Evolutionary conservation across 176 grass and related monocot genomes (phyloP).

Genomic region (Eragrostis curvula): DNA sequence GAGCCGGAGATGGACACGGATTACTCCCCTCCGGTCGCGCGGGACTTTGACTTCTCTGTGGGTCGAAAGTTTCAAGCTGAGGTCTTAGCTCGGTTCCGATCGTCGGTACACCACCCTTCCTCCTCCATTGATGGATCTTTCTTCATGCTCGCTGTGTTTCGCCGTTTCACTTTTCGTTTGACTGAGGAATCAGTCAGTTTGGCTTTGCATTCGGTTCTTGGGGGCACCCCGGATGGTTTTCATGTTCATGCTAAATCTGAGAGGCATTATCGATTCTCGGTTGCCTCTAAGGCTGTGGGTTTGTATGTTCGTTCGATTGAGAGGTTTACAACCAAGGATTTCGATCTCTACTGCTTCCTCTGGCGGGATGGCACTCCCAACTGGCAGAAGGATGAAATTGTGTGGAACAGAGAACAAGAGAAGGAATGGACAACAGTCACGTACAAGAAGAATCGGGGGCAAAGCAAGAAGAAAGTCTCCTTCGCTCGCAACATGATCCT

Average conservation of each 20-base stretch:
- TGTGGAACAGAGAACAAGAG: background rate
- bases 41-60: too few relatives aligned
- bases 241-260: background rate
- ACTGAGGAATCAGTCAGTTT: background rate
- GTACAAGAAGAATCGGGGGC: background rate
- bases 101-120: too few relatives aligned
- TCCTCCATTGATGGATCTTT: too few relatives aligned
- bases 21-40: too few relatives aligned
- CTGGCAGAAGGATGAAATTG: too few relatives aligned
- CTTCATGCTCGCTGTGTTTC: background rate
- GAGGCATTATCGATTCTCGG: background rate
- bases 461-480: too few relatives aligned
- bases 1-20: too few relatives aligned
- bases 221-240: background rate
- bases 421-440: background rate
- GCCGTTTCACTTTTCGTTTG: background rate
- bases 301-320: background rate
- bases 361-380: background rate
- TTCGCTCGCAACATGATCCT: too few relatives aligned
- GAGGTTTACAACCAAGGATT: background rate
- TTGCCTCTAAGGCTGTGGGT: background rate
- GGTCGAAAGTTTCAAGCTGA: too few relatives aligned
- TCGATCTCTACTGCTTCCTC: background rate
- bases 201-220: background rate
- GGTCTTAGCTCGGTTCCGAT: too few relatives aligned